Evolutionary conservation across 352 stramenopile genomes (phyloP).

Genomic region (Blastocystis sp.): DNA sequence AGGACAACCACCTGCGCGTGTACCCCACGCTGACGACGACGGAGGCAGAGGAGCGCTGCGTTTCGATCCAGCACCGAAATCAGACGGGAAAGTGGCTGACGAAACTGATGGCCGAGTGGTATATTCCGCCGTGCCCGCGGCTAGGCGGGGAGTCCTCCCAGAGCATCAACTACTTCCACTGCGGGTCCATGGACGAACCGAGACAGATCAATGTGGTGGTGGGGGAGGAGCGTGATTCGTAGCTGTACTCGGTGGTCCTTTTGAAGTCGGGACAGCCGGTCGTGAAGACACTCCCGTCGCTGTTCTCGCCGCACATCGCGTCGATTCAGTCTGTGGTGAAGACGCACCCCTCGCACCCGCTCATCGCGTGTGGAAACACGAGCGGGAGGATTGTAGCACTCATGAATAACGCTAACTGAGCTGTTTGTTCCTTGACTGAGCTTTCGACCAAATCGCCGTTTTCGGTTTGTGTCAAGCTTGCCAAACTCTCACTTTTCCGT

Average conservation of each 20-base stretch:
- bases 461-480: neutral
- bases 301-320: slow-evolving; percentile 50
- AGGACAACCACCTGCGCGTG: slow-evolving; percentile 65
- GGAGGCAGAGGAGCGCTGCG: slow-evolving; percentile 19
- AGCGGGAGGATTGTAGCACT: slow-evolving; percentile 45
- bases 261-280: slow-evolving; percentile 21
- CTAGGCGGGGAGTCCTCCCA: neutral
- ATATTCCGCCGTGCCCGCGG: neutral
- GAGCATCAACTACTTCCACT: slow-evolving; percentile 33
- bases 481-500: neutral
- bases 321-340: slow-evolving; percentile 60
- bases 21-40: slow-evolving; percentile 6
- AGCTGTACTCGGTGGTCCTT: slow-evolving; percentile 50
- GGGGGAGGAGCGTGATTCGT: neutral
- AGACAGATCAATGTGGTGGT: slow-evolving; percentile 36
- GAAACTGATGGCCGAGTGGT: slow-evolving; percentile 61
- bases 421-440: slow-evolving; percentile 18
- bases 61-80: slow-evolving; percentile 40
- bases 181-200: slow-evolving; percentile 60
- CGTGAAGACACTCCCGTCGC: slow-evolving; percentile 35
- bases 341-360: slow-evolving; percentile 12
- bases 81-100: slow-evolving; percentile 61
- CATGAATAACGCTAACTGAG: slow-evolving; percentile 6
- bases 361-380: slow-evolving; percentile 52
- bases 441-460: neutral